Base-by-base conservation (phyloP, 495 filamentous ascomycete genomes). In the Clohesyomyces aquaticus region DNA sequence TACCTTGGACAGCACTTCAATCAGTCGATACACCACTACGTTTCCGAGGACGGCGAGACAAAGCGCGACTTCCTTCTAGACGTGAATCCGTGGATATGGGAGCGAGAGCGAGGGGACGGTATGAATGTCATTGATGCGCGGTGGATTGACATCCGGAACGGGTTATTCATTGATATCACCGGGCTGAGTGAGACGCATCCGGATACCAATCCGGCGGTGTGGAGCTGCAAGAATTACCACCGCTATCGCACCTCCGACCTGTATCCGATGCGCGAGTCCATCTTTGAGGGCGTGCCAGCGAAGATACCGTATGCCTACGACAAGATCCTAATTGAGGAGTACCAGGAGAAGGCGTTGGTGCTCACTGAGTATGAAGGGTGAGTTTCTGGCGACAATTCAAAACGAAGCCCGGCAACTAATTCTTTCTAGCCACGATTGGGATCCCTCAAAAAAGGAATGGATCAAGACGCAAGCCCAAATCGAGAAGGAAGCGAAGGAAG, bases 151-250 rank as follows among this genome's bases (percentile, higher is more conserved):
- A 78, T 82, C 21, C 73, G 76, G 50, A 94, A 85, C 62, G 91
- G 91, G 8, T 77, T 93, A 56, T 96, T 88, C 78, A 87, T 96
- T 71, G 91, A 96, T 70, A 91, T 96, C 72, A 96, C 91, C n/a
- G 91, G 84, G 23, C 73, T 94, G 25, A 83, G 82, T 43, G 86
- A 89, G 72, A 82, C 87, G n/a, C 78, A 91, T 26, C 80, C 84
- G 9, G 75, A 79, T 12, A 70, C 71, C 2, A 29, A 65, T 25
- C 88, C 88, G 1, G 85, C 86, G 1, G 75, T 88, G n/a, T 89
- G 87, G 86, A 85, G 82, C 68, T 93, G 90, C 73, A 94, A 94
- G 80, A 92, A 94, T 66, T 82, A 81, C 69, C 91, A 96, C 73
- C 77, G 78, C 11, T 96, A 94, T 49, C 22, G 55, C 4, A 77